These are phyloP conservation scores for Xylaria digitata DNA, from an alignment of 2,329 filamentous ascomycete genomes.

Conservation along the genomic window DNA sequence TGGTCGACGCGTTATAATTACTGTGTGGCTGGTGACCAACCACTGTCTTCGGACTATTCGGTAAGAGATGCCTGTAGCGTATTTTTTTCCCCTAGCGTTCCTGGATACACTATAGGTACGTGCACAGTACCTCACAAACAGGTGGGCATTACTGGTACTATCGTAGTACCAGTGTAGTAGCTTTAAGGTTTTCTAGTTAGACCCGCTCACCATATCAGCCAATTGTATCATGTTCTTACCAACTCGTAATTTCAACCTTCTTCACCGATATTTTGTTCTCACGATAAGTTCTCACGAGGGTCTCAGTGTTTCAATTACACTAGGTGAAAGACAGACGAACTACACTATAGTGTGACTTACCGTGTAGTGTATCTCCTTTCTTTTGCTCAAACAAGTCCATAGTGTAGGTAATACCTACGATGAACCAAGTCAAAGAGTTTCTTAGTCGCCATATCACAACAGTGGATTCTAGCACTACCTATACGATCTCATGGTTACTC, in stretches of 20 bases:
- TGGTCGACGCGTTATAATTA: slow-evolving; percentile 1
- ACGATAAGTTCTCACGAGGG: background rate
- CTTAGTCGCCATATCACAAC: background rate
- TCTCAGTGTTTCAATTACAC: background rate
- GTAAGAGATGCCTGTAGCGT: background rate
- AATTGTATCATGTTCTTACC: slow-evolving; percentile 38
- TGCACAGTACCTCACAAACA: no score
- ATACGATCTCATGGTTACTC: background rate
- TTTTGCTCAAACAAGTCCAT: background rate
- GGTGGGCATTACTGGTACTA: no score
- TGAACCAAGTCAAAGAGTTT: background rate
- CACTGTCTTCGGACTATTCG: slow-evolving; percentile 14
- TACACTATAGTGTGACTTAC: background rate
- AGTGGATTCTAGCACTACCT: no score
- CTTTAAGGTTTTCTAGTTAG: slow-evolving; percentile 20
- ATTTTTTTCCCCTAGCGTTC: background rate
- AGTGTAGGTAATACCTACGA: background rate
- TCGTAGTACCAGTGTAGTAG: no score
- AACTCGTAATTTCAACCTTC: slow-evolving; percentile 42
- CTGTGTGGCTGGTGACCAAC: slow-evolving; percentile 6
- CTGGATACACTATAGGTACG: background rate
- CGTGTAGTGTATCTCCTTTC: background rate
- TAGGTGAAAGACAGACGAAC: background rate
- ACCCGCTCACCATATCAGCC: slow-evolving; percentile 39
- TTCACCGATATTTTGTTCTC: slow-evolving; percentile 43